Base-by-base conservation (phyloP, 106 monocot species). In the Narthecium ossifragum region DNA sequence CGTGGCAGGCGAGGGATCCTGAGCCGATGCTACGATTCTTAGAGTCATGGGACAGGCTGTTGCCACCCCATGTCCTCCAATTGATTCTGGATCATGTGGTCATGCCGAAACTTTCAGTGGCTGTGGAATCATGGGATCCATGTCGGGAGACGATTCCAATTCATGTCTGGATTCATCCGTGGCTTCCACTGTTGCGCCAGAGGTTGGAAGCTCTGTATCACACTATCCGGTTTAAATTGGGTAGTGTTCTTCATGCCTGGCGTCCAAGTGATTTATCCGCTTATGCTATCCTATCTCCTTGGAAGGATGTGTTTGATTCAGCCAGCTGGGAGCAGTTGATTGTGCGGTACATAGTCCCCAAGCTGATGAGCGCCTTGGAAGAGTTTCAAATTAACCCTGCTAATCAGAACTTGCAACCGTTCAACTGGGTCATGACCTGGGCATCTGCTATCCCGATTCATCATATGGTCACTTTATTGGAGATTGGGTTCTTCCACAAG, bases 341-440 rank as follows among this genome's bases (percentile, higher is more conserved):
- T 46, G 76, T 78, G n/a, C 59, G 74, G 0, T 67, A 71, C 49
- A 90, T 94, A 36, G 57, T 94, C 15, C 89, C 90, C 0, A 94
- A 94, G 68, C 51, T 94, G 62, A 79, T 70, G 55, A 46, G 31
- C 46, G 89, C 82, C 22, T 59, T 94, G 72, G 75, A 82, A 23
- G 82, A 80, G 26, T 90, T 94, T 70, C 85, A 89, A 49, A 43
- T 94, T 0, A 86, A 94, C 27, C 93, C 93, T 5, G 78, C 74
- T 5, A 71, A 89, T 40, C 93, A 94, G 70, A 83, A 64, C 0
- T 61, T 86, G 41, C 80, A 94, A 57, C 82, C 71, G 59, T 94
- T 90, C 39, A 72, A 86, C 29, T 94, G 93, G 89, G 89, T 90
- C 22, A 94, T 90, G 85, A 70, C 59, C 54, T 94, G 90, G 93